phyloP scores from a whole-genome alignment of 2,329 filamentous ascomycete species.

The Acephala macrosclerotiorum region DNA sequence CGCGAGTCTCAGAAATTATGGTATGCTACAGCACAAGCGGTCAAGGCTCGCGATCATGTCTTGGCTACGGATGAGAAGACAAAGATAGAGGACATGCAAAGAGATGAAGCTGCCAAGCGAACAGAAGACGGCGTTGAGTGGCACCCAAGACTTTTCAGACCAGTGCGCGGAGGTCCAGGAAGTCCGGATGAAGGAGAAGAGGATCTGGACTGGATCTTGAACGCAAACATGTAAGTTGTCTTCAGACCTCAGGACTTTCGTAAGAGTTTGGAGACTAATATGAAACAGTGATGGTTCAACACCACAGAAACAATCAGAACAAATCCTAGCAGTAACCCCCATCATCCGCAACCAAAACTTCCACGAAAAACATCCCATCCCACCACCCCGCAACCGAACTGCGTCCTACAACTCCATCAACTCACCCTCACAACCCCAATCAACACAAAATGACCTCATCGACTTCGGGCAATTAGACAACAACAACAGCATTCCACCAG shows the following conservation, averaged over 20 bases:
- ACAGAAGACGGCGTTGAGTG: constrained; percentile 83
- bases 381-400: constrained; percentile 49
- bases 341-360: constrained; percentile 78
- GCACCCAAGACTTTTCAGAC: constrained; percentile 85
- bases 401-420: constrained; percentile 24
- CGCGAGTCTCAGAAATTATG: constrained; percentile 91
- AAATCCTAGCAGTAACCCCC: constrained; percentile 86
- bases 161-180: constrained; percentile 73
- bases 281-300: constrained; percentile 64
- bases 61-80: constrained; percentile 94
- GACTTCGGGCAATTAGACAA: constrained; percentile 63
- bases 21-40: constrained; percentile 80
- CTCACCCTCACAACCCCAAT: constrained; percentile 16
- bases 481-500: constrained; percentile 15
- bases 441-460: constrained; percentile 56
- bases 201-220: constrained; percentile 93
- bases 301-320: constrained; percentile 75
- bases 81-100: constrained; percentile 91
- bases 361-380: constrained; percentile 60
- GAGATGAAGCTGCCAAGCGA: constrained; percentile 84
- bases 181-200: constrained; percentile 82
- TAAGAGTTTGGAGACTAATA: constrained; percentile 27
- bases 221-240: constrained; percentile 76
- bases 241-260: no score
- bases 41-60: constrained; percentile 86